phyloP scores from a whole-genome alignment of 176 grass and related monocot genomes.

The Paspalum vaginatum region DNA sequence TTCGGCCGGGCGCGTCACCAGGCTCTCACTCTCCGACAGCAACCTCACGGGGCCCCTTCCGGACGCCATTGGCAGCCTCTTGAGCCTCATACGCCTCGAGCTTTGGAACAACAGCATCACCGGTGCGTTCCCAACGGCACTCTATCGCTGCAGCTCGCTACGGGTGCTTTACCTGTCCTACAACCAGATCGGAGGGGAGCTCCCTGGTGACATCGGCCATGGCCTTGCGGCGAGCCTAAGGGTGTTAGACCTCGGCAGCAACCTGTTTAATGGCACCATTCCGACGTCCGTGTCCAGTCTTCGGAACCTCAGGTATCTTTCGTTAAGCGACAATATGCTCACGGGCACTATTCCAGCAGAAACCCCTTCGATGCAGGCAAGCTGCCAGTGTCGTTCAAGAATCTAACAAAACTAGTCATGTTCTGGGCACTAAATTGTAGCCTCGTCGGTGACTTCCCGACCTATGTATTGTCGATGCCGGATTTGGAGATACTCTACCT shows the following conservation, averaged over 20 bases:
- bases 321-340: background rate
- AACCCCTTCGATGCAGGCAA: background rate
- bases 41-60: slow-evolving; percentile 35
- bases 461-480: slow-evolving; percentile 30
- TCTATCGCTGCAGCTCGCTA: slow-evolving; percentile 45
- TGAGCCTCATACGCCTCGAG: background rate
- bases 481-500: slow-evolving; percentile 43
- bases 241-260: background rate
- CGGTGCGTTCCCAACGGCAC: slow-evolving; percentile 14
- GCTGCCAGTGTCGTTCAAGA: too few relatives aligned
- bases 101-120: background rate
- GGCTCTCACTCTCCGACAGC: slow-evolving; percentile 19
- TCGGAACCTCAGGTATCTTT: background rate
- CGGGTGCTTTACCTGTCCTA: slow-evolving; percentile 34
- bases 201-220: slow-evolving; percentile 50
- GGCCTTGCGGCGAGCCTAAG: background rate
- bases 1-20: slow-evolving; percentile 12
- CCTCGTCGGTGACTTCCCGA: slow-evolving; percentile 47
- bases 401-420: too few relatives aligned
- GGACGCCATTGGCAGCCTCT: slow-evolving; percentile 44
- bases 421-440: background rate
- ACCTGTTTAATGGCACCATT: background rate
- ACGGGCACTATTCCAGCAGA: background rate
- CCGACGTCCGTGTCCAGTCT: background rate
- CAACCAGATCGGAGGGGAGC: slow-evolving; percentile 44